Evolutionary conservation across 208 protist genomes (phyloP).

Genomic region (Porcisia hertigi): DNA sequence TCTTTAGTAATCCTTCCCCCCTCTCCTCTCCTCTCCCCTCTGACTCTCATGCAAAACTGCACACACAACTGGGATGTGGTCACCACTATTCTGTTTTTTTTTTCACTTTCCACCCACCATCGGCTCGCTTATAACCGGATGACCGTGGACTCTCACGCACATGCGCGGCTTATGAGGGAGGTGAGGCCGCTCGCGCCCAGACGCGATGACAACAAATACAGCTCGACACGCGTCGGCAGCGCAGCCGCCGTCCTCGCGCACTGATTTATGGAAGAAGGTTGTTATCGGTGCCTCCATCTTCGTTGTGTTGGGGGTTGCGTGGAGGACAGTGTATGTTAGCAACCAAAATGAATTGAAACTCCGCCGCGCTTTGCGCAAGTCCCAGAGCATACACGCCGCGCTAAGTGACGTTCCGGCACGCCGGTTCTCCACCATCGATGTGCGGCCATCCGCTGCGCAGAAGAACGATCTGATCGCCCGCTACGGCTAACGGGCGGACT

Average conservation of each 20-base stretch:
- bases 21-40: too few species aligned
- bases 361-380: conserved; percentile 30
- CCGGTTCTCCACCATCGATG: conserved; percentile 53
- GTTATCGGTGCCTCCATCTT: conserved; percentile 30
- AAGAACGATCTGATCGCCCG: conserved; percentile 20
- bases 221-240: neutral
- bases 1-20: too few species aligned
- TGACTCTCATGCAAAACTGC: too few species aligned
- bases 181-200: neutral
- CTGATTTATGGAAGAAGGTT: conserved; percentile 21
- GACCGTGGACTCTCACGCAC: neutral
- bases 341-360: conserved; percentile 59
- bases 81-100: too few species aligned
- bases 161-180: neutral
- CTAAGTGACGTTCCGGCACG: conserved; percentile 54
- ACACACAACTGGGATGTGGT: too few species aligned
- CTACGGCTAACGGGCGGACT: neutral
- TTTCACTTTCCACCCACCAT: too few species aligned
- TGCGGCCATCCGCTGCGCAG: conserved; percentile 17
- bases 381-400: conserved; percentile 36
- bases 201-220: neutral
- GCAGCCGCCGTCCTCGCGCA: neutral
- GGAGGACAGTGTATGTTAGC: conserved; percentile 55
- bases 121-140: too few species aligned
- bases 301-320: conserved; percentile 35